Evolutionary conservation across 495 filamentous ascomycete genomes (phyloP).

Genomic region (Parmelia sp.): DNA sequence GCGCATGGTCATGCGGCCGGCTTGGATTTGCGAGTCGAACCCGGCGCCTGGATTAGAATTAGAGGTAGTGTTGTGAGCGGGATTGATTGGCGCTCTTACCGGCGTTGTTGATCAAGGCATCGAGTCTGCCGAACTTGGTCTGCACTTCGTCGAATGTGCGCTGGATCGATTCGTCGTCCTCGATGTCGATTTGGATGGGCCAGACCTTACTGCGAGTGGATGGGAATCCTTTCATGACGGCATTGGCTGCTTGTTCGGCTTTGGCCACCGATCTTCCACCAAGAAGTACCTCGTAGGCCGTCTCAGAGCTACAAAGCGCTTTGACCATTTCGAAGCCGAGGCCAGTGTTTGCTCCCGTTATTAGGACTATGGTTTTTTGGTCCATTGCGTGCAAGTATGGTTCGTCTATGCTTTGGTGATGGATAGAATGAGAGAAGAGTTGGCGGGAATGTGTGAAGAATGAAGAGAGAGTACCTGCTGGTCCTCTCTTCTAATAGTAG

Average conservation of each 20-base stretch:
- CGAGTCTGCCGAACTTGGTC: slow-evolving; percentile 38
- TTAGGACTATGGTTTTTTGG: slow-evolving; percentile 17
- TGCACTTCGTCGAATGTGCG: slow-evolving; percentile 33
- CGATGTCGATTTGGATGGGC: slow-evolving; percentile 45
- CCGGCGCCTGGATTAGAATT: slow-evolving; percentile 27
- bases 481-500: neutral
- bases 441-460: neutral
- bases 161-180: slow-evolving; percentile 47
- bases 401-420: neutral
- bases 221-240: slow-evolving; percentile 34
- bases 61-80: neutral
- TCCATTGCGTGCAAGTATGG: neutral
- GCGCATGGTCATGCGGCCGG: slow-evolving; percentile 33
- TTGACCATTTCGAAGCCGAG: slow-evolving; percentile 45
- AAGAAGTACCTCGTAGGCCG: slow-evolving; percentile 44
- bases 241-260: slow-evolving; percentile 38
- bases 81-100: neutral
- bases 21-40: slow-evolving; percentile 34
- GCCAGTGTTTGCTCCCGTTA: slow-evolving; percentile 42
- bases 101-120: slow-evolving; percentile 50
- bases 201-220: slow-evolving; percentile 31
- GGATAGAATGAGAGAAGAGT: neutral
- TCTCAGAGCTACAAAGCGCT: slow-evolving; percentile 36
- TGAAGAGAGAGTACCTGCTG: neutral
- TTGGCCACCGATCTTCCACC: slow-evolving; percentile 41